Evolutionary conservation across 495 filamentous ascomycete genomes (phyloP), one percentile per base, ranked within the genome.

Genomic region (Elaphomyces granulatus): DNA sequence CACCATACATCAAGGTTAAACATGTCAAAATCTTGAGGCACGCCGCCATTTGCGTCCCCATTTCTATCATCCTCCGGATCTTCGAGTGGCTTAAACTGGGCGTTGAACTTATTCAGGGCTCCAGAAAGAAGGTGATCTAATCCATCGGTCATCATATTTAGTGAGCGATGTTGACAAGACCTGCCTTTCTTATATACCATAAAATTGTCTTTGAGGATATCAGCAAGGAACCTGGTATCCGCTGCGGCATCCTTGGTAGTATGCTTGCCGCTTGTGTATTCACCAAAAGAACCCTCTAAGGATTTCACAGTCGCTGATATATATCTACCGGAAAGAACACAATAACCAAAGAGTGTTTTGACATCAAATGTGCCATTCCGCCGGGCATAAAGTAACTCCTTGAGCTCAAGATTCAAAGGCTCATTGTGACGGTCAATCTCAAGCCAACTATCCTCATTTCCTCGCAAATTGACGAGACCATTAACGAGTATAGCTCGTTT

Each of bases 291-390:
- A 19, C 38, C 51, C 55, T 41, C 44, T 46, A 45, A 45, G 44
- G 44, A 34, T 41, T 4, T 14, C 16, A 31, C 18, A 38, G 40
- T 58, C 60, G 58, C 55, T 59, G 59, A 45, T 28, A 28, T 12
- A 28, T 28, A 28, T 28, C 23, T 28, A 12, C 6, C 6, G 23
- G 23, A 28, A 28, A 28, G 12, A 28, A 12, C 6, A 28, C 6
- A 28, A 6, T 6, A 12, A 12, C 6, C 12, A 28, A 28, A 28
- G 23, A 28, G 23, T 6, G 23, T 12, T 6, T 28, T 28, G 12
- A 28, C 12, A 12, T 28, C 12, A 12, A 28, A 6, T 28, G 23
- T n/a, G 36, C 14, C 18, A 9, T 38, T 16, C 41, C 45, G 35
- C 44, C 44, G 47, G 55, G 37, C 60, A 53, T 56, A 45, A 46